Evolutionary conservation across 768 basidiomycete genomes (phyloP).

Genomic region (Collybia mongolica): DNA sequence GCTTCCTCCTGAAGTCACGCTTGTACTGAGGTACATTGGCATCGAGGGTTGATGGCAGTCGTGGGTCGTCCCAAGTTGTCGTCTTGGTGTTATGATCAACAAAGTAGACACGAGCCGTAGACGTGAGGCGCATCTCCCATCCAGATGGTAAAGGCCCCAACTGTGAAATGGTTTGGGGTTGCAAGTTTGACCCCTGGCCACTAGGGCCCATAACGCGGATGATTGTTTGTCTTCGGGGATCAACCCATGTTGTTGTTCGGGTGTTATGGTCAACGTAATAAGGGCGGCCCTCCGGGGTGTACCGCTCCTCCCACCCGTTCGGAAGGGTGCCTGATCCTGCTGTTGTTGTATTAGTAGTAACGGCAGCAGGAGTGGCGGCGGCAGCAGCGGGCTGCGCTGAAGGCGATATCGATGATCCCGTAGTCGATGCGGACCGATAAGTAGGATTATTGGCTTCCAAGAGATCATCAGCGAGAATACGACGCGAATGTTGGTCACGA

Average conservation of each 20-base stretch:
- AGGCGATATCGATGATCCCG: conserved; percentile 10
- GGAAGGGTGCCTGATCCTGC: conserved; percentile 86
- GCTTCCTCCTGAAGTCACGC: conserved; percentile 98
- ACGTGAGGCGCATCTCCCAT: conserved; percentile 99
- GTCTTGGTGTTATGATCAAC: conserved; percentile 99
- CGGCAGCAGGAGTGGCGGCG: conserved; percentile 32
- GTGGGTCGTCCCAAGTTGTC: conserved; percentile 99
- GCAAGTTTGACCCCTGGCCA: conserved; percentile 83
- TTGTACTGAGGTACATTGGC: conserved; percentile 99
- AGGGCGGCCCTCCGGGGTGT: conserved; percentile 96
- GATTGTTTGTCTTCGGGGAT: conserved; percentile 94
- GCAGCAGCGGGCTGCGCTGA: conserved; percentile 22
- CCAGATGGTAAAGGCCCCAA: conserved; percentile 96
- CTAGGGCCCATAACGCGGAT: conserved; percentile 96
- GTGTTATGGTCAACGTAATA: conserved; percentile 99
- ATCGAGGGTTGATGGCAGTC: conserved; percentile 91
- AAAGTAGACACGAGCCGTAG: conserved; percentile 97
- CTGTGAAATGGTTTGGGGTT: conserved; percentile 95
- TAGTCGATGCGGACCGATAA: conserved; percentile 29
- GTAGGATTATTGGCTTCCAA: conserved; percentile 65
- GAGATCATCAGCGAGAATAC: conserved; percentile 83
- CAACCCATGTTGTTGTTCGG: conserved; percentile 99
- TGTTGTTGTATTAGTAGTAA: conserved; percentile 47
- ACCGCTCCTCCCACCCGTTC: conserved; percentile 98
- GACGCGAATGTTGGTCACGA: conserved; percentile 82